phyloP scores from a whole-genome alignment of 805 yeast species.

The Metschnikowia baotianmanensis region DNA sequence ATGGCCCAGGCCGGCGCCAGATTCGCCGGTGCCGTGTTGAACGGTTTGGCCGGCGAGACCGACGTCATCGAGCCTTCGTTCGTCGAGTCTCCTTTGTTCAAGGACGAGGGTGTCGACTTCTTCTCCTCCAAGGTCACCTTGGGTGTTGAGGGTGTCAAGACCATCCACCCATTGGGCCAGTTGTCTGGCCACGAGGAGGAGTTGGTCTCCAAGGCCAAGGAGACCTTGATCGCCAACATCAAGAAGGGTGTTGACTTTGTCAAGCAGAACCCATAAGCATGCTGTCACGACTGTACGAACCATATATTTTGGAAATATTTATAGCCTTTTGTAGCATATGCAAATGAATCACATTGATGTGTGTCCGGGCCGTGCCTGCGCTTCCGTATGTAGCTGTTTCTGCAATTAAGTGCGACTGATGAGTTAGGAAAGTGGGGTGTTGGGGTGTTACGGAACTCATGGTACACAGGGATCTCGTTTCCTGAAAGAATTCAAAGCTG shows the following conservation, averaged over 20 bases:
- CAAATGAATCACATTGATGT: no score
- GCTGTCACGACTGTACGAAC: conserved; percentile 2
- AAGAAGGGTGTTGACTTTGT: conserved; percentile 91
- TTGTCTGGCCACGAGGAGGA: conserved; percentile 78
- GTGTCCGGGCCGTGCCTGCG: no score
- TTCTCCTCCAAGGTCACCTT: conserved; percentile 93
- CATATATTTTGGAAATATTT: not conserved
- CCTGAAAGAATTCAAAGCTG: no score
- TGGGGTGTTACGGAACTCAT: no score
- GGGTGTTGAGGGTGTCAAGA: conserved; percentile 86
- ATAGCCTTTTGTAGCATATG: not conserved
- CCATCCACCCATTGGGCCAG: conserved; percentile 74
- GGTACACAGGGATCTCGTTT: no score
- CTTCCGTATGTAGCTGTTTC: no score
- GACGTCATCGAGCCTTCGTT: conserved; percentile 68
- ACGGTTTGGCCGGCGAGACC: conserved; percentile 62
- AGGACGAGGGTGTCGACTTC: conserved; percentile 90
- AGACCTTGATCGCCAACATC: conserved; percentile 86
- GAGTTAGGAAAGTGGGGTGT: no score
- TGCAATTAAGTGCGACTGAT: no score
- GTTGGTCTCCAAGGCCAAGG: conserved; percentile 79
- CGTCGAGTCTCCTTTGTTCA: conserved; percentile 79
- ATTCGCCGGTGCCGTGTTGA: conserved; percentile 62
- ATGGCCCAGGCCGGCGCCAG: conserved; percentile 92
- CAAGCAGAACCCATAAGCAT: conserved; percentile 57